phyloP scores from a whole-genome alignment of 345 rosid species.

The Geranium rotundifolium region DNA sequence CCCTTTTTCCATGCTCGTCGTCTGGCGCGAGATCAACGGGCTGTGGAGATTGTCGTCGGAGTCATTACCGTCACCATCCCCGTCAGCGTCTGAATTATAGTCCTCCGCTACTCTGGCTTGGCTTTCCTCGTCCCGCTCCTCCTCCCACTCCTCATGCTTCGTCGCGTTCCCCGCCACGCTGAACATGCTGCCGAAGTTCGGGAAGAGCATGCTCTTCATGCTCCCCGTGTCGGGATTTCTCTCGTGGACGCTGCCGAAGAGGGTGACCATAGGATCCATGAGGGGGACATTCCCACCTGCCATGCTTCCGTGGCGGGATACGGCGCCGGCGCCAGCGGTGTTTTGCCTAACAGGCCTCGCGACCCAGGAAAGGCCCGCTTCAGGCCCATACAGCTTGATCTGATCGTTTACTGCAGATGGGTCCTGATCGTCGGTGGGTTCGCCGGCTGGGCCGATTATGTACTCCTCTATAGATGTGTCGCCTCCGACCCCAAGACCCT shows the following conservation, averaged over 20 bases:
- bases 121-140: conserved; percentile 30
- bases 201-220: conserved; percentile 85
- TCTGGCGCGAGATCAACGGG: conserved; percentile 86
- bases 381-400: conserved; percentile 82
- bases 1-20: conserved; percentile 68
- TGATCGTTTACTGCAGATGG: conserved; percentile 56
- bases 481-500: conserved; percentile 81
- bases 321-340: conserved; percentile 43
- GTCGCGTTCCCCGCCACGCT: conserved; percentile 75
- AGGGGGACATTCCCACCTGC: conserved; percentile 33
- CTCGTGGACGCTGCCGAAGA: conserved; percentile 84
- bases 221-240: conserved; percentile 69
- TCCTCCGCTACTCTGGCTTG: conserved; percentile 59
- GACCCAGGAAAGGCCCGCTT: conserved; percentile 70
- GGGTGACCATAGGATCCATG: conserved; percentile 81
- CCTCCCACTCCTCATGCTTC: conserved; percentile 77
- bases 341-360: conserved; percentile 82
- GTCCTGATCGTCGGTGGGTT: conserved; percentile 43
- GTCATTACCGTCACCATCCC: conserved; percentile 20
- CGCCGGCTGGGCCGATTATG: conserved; percentile 64
- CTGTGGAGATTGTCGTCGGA: conserved; percentile 73
- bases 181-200: conserved; percentile 95
- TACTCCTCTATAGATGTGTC: conserved; percentile 85
- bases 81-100: conserved; percentile 53
- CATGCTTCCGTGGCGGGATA: conserved; percentile 65